Conservation (phyloP, 169 alveolate species). For the Plasmodium blacklocki region DNA sequence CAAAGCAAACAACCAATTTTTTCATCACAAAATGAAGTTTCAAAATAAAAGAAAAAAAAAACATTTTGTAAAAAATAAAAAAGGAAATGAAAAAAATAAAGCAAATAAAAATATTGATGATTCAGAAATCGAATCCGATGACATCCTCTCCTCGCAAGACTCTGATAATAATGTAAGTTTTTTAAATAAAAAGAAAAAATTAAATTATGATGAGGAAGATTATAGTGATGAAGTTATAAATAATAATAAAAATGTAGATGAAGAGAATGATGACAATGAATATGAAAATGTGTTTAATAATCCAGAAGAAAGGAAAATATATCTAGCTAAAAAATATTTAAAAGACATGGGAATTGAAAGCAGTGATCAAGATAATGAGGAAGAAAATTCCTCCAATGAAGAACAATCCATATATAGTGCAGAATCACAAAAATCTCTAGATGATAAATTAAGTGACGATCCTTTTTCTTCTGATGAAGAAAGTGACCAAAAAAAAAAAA, state of each 20-base stretch:
- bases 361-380: conserved; percentile 18
- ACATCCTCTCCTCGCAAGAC: conserved; percentile 33
- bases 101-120: conserved; percentile 5
- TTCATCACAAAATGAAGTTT: conserved; percentile 39
- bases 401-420: neutral
- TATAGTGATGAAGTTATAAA: neutral
- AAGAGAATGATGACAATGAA: conserved; percentile 18
- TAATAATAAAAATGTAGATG: conserved; percentile 11
- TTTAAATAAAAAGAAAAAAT: conserved; percentile 22
- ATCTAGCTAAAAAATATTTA: conserved; percentile 66
- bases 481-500: conserved; percentile 43
- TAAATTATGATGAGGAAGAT: neutral
- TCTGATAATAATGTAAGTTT: conserved; percentile 10
- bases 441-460: conserved; percentile 11
- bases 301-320: conserved; percentile 73
- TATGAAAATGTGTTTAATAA: conserved; percentile 34
- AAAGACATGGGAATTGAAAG: conserved; percentile 63
- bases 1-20: too few relatives aligned
- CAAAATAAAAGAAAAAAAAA: conserved; percentile 47
- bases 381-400: neutral
- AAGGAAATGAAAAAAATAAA: conserved; percentile 8
- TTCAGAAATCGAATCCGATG: conserved; percentile 71
- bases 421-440: conserved; percentile 16
- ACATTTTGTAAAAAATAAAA: neutral
- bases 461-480: conserved; percentile 16